phyloP scores from a whole-genome alignment of 1,284 basidiomycete genomes.

The Fomes fomentarius region DNA sequence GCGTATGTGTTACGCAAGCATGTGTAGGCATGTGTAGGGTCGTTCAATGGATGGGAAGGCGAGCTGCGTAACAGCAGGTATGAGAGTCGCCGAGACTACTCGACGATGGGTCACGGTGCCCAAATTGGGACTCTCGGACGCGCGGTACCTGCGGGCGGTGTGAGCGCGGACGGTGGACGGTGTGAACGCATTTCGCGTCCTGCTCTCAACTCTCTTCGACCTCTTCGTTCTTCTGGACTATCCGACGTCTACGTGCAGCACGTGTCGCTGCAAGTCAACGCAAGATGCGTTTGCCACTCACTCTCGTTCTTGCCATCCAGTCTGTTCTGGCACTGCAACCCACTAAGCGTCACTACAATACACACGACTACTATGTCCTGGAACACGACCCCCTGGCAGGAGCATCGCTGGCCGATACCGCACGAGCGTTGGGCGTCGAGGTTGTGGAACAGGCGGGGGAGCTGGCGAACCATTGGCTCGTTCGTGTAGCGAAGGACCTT shows the following conservation, averaged over 20 bases:
- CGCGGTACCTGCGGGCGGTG: constrained; percentile 3
- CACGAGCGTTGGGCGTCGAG: constrained; percentile 74
- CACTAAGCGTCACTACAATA: constrained; percentile 63
- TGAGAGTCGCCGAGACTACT: no score
- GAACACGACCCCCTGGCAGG: constrained; percentile 65
- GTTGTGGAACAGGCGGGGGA: constrained; percentile 90
- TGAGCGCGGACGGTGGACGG: constrained; percentile 2
- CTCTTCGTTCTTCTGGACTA: not conserved
- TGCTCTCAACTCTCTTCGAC: not conserved
- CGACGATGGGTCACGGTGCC: not conserved
- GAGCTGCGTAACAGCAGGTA: no score
- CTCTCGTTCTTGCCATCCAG: constrained; percentile 34
- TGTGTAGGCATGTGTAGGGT: no score
- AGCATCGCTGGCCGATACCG: constrained; percentile 60
- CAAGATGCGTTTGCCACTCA: constrained; percentile 36
- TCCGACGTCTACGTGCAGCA: constrained; percentile 10
- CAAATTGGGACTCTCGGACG: not conserved
- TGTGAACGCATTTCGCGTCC: constrained; percentile 11
- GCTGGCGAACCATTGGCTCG: constrained; percentile 83
- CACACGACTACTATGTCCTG: constrained; percentile 91
- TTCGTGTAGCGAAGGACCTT: constrained; percentile 59
- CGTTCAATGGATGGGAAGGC: no score
- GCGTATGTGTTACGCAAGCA: no score
- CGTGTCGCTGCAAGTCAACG: constrained; percentile 12
- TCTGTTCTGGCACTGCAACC: constrained; percentile 38